Percentiles rank a stretch among this genome's conserved stretches.
Evolutionary conservation across 116 monocot species (phyloP).

Genomic region (Phalaenopsis hybrid): DNA sequence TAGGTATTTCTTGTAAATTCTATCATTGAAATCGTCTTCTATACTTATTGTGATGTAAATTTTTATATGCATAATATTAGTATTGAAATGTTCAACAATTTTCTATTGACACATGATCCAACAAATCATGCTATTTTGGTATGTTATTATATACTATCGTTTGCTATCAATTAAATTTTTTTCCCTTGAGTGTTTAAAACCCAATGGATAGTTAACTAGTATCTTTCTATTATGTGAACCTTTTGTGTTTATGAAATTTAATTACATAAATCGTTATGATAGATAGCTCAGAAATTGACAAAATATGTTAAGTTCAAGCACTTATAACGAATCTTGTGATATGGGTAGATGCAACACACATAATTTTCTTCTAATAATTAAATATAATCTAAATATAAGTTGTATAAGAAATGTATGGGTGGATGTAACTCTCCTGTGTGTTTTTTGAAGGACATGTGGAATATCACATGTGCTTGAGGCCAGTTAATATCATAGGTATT

Average conservation of each 20-base stretch:
- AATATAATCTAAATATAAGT: not conserved
- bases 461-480: not conserved
- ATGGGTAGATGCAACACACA: not conserved
- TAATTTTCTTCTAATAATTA: not conserved
- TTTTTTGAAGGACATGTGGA: no score
- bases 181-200: not conserved
- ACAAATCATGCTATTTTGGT: not conserved
- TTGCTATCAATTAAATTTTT: not conserved
- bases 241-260: not conserved
- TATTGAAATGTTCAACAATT: not conserved
- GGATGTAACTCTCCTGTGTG: not conserved
- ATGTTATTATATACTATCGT: not conserved
- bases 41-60: not conserved
- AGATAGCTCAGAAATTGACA: not conserved
- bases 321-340: not conserved
- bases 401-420: not conserved
- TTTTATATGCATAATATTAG: not conserved
- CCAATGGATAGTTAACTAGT: not conserved
- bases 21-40: slow-evolving; percentile 3
- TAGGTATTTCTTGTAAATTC: slow-evolving; percentile 37
- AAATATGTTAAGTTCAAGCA: not conserved
- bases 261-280: not conserved
- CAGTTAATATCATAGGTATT: not conserved
- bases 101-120: not conserved
- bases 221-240: not conserved